Conservation (phyloP, 164 flowering plant genomes). For the Vitis labrusca region DNA sequence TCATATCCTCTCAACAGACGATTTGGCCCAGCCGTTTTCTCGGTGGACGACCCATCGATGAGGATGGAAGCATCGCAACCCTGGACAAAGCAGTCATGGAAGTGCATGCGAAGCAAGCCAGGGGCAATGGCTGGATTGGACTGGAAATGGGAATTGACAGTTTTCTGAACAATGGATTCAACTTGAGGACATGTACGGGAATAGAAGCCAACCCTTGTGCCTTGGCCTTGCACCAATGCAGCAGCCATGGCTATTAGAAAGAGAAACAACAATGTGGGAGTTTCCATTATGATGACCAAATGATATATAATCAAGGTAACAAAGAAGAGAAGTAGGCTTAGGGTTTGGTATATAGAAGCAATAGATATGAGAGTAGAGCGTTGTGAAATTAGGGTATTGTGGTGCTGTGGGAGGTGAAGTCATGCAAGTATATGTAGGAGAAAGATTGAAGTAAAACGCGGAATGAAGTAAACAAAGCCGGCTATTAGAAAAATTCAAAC, state of each 20-base stretch:
- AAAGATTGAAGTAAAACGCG: no score
- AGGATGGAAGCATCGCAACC: conserved; percentile 77
- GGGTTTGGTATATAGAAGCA: no score
- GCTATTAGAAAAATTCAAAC: no score
- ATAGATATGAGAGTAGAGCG: no score
- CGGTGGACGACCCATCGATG: conserved; percentile 40
- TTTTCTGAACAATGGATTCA: conserved; percentile 41
- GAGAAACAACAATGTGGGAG: conserved; percentile 2
- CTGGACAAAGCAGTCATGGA: conserved; percentile 72
- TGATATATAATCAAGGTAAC: no score
- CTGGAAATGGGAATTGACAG: conserved; percentile 31
- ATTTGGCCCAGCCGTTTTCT: conserved; percentile 53
- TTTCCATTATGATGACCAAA: no score
- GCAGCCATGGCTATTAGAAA: conserved; percentile 2
- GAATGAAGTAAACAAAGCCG: no score
- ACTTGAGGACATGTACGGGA: conserved; percentile 37
- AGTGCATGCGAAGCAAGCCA: conserved; percentile 58
- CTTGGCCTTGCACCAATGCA: conserved; percentile 29
- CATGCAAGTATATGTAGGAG: no score
- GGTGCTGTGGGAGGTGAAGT: no score
- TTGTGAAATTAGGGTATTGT: no score
- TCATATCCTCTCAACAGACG: conserved; percentile 44
- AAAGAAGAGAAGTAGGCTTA: no score
- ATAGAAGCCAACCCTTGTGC: conserved; percentile 51
- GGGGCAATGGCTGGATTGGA: conserved; percentile 47